phyloP scores from a whole-genome alignment of 1,284 basidiomycete species.

The Tilletia walkeri region DNA sequence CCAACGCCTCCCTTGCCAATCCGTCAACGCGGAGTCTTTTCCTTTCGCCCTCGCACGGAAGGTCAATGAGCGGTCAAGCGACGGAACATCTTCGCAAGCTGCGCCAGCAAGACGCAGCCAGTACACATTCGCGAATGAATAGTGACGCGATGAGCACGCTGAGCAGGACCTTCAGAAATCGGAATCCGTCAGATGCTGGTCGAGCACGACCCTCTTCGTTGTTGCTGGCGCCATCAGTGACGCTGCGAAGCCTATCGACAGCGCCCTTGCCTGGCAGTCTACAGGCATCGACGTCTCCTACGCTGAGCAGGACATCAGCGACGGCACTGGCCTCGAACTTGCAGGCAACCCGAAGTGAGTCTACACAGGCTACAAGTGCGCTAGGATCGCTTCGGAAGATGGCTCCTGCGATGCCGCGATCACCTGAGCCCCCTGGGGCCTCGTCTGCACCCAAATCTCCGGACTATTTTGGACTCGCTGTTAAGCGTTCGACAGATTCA shows the following conservation, averaged over 20 bases:
- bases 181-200: background rate
- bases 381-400: background rate
- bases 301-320: too few species aligned
- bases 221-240: background rate
- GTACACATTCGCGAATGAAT: background rate
- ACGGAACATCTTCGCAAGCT: constrained; percentile 1
- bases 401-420: background rate
- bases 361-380: background rate
- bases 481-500: background rate
- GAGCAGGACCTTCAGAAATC: background rate
- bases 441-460: too few species aligned
- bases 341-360: background rate
- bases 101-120: background rate
- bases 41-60: background rate
- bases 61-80: background rate
- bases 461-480: background rate
- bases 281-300: background rate
- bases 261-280: background rate
- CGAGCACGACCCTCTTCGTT: background rate
- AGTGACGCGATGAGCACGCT: constrained; percentile 6
- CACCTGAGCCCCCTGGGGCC: background rate
- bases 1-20: background rate
- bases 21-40: background rate
- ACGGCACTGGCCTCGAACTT: background rate
- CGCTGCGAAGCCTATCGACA: background rate